Conservation (phyloP, 2,329 filamentous ascomycete genomes). For the Rhynchosporium graminicola region DNA sequence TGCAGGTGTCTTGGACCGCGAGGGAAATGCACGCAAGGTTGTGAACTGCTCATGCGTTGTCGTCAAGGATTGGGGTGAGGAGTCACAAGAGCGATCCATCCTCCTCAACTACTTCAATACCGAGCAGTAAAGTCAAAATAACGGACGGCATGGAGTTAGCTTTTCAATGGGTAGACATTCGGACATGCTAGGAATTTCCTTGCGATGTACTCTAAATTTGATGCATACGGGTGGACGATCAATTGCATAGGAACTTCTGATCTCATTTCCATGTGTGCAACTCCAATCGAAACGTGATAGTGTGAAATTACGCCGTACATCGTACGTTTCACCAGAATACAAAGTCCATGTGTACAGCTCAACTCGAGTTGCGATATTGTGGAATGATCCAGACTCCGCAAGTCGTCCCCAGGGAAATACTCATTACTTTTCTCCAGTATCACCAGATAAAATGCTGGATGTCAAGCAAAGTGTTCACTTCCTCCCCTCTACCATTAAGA, state of each 20-base stretch:
- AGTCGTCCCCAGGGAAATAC: background rate
- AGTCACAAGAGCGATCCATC: constrained; percentile 97
- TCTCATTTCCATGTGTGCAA: too few species aligned
- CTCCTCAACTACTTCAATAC: constrained; percentile 99
- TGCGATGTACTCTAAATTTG: constrained; percentile 40
- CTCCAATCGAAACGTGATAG: too few species aligned
- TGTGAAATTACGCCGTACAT: too few species aligned
- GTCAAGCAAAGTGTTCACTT: constrained; percentile 30
- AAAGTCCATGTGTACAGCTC: too few species aligned
- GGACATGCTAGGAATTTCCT: constrained; percentile 33
- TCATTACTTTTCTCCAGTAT: background rate
- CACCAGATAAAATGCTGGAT: background rate
- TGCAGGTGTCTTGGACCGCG: constrained; percentile 93
- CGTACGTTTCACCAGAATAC: too few species aligned
- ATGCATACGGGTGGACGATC: constrained; percentile 38
- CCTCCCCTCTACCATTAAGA: constrained; percentile 66
- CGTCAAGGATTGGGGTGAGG: constrained; percentile 99
- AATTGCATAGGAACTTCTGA: constrained; percentile 36
- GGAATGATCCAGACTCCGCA: constrained; percentile 13
- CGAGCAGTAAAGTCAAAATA: constrained; percentile 58
- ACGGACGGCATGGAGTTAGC: constrained; percentile 36
- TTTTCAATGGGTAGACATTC: constrained; percentile 37
- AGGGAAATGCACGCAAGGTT: constrained; percentile 99
- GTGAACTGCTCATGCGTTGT: constrained; percentile 99
- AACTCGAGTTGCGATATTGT: background rate